A percentile compares a stretch with the other conserved stretches of the same genome.
Conservation (phyloP, 495 filamentous ascomycete species). For the Podospora conica region DNA sequence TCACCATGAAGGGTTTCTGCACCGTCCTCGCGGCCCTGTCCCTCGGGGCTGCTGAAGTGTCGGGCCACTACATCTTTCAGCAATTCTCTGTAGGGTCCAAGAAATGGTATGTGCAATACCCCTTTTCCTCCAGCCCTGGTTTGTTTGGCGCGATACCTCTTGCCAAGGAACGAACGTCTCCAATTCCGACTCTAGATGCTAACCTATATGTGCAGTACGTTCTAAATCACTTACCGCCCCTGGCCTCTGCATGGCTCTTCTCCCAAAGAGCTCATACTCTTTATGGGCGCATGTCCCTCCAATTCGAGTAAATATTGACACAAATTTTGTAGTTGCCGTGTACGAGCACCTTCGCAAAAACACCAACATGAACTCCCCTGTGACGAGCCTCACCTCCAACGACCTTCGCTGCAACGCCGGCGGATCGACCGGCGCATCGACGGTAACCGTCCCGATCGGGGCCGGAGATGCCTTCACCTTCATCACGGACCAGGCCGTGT, state of each 20-base stretch:
- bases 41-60: conserved; percentile 31
- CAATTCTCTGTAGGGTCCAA: conserved; percentile 38
- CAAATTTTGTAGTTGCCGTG: too few relatives aligned
- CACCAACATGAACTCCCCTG: conserved; percentile 54
- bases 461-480: conserved; percentile 49
- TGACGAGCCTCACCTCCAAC: conserved; percentile 44
- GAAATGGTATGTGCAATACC: too few relatives aligned
- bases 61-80: conserved; percentile 47
- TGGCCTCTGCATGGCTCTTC: too few relatives aligned
- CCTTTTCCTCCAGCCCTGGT: too few relatives aligned
- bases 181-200: too few relatives aligned
- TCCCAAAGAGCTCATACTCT: too few relatives aligned
- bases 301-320: too few relatives aligned
- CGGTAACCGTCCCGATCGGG: conserved; percentile 41
- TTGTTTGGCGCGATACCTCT: too few relatives aligned
- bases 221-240: too few relatives aligned
- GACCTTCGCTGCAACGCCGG: conserved; percentile 57
- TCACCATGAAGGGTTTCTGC: conserved; percentile 32
- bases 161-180: too few relatives aligned
- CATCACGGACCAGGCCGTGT: conserved; percentile 46
- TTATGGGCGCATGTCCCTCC: too few relatives aligned
- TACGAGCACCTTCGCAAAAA: conserved; percentile 52
- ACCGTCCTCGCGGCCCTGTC: conserved; percentile 27
- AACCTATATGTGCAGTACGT: too few relatives aligned
- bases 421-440: conserved; percentile 39